Conservation (phyloP, 768 basidiomycete genomes). For the Boletellus ananas region DNA sequence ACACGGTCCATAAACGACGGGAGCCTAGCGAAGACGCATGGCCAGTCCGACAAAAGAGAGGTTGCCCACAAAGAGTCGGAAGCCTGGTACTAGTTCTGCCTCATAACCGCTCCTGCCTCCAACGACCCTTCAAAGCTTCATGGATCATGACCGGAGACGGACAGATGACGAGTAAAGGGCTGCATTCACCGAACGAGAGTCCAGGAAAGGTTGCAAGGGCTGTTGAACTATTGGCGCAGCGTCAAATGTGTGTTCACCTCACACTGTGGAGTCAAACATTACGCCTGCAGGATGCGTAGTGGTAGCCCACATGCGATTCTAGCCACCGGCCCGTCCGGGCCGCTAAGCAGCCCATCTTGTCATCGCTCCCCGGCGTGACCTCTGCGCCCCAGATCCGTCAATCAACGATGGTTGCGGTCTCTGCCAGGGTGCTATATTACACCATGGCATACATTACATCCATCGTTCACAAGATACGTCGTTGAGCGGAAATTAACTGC, state of each 20-base stretch:
- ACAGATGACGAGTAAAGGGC: background rate
- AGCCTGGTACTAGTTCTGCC: background rate
- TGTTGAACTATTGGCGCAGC: background rate
- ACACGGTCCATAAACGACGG: background rate
- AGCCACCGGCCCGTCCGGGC: background rate
- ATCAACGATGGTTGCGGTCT: background rate
- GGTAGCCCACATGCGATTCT: background rate
- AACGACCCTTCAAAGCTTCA: background rate
- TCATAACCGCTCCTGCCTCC: background rate
- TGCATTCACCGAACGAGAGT: background rate
- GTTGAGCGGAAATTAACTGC: slow-evolving; percentile 2
- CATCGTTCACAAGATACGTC: background rate
- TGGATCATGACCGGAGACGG: background rate
- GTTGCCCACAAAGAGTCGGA: background rate
- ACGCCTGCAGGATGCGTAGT: background rate
- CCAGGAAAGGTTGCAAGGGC: background rate
- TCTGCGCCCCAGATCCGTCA: background rate
- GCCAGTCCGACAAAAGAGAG: too few relatives aligned
- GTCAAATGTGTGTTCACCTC: background rate
- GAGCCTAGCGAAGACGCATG: background rate
- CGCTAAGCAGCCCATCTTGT: background rate
- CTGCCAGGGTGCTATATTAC: too few relatives aligned
- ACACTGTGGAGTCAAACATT: background rate
- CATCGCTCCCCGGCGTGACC: background rate
- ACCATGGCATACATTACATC: background rate